Conservation (phyloP, 371 early-diverging fungal genomes). For the Mortierella sp. region DNA sequence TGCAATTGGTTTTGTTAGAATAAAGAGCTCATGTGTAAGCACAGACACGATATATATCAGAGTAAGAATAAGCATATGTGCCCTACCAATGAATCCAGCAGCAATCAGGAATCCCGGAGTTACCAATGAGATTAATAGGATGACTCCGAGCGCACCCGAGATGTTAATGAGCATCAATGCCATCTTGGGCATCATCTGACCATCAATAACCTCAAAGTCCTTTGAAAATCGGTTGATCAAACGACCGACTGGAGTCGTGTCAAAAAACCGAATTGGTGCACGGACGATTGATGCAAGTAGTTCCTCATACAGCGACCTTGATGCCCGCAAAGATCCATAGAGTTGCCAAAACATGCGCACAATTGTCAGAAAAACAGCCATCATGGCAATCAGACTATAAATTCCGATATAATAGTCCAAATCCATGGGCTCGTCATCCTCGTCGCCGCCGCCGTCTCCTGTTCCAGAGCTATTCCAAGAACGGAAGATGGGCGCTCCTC, state of each 20-base stretch:
- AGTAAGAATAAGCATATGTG: background rate
- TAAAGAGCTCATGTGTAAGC: background rate
- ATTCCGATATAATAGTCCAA: constrained; percentile 47
- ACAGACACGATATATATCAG: background rate
- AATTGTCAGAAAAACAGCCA: constrained; percentile 42
- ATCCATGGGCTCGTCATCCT: constrained; percentile 29
- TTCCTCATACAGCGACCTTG: constrained; percentile 58
- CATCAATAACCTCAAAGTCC: constrained; percentile 83
- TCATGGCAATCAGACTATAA: constrained; percentile 44
- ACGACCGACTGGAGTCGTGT: constrained; percentile 88
- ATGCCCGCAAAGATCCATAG: constrained; percentile 60
- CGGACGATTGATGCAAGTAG: constrained; percentile 65
- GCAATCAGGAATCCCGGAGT: constrained; percentile 70
- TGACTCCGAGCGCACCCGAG: constrained; percentile 63
- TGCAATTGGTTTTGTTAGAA: background rate
- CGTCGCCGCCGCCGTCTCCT: constrained; percentile 2
- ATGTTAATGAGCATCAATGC: constrained; percentile 64
- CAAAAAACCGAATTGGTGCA: constrained; percentile 85
- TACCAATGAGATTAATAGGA: constrained; percentile 67
- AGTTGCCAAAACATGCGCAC: constrained; percentile 53
- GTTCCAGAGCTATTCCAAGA: background rate
- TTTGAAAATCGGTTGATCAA: constrained; percentile 84
- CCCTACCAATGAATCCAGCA: constrained; percentile 32
- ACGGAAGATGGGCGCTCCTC: no score
- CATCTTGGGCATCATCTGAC: constrained; percentile 62